Percentiles rank a stretch among this genome's conserved stretches.
Conservation (phyloP, 495 filamentous ascomycete species). For the Penicillium daleae region DNA sequence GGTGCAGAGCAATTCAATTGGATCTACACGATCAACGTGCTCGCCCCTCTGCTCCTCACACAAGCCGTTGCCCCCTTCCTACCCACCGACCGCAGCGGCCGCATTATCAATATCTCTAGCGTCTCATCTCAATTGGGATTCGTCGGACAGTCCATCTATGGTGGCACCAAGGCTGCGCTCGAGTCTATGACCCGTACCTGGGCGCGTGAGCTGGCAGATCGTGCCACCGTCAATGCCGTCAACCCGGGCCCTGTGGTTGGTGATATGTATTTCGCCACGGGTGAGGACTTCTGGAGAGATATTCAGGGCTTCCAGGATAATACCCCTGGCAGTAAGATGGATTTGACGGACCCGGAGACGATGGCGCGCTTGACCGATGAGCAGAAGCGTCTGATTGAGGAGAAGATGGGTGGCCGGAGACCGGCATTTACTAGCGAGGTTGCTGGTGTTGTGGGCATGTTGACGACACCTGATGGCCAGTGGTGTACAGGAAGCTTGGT, state of each 20-base stretch:
- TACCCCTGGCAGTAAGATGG: conserved; percentile 63
- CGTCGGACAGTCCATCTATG: conserved; percentile 74
- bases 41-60: conserved; percentile 79
- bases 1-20: conserved; percentile 63
- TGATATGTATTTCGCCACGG: conserved; percentile 68
- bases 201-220: conserved; percentile 77
- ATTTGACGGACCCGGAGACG: conserved; percentile 42
- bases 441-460: conserved; percentile 83
- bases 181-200: conserved; percentile 94
- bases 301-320: conserved; percentile 67
- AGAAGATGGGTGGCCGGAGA: conserved; percentile 66
- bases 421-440: conserved; percentile 75
- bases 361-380: conserved; percentile 60
- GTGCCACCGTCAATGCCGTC: conserved; percentile 80
- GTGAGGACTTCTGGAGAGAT: conserved; percentile 56
- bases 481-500: conserved; percentile 89
- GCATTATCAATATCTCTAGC: conserved; percentile 78
- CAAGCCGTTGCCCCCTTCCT: conserved; percentile 72
- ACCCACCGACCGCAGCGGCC: conserved; percentile 72
- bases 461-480: conserved; percentile 70
- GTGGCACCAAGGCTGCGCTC: conserved; percentile 85
- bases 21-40: conserved; percentile 82
- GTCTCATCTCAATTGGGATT: conserved; percentile 73
- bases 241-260: conserved; percentile 89
- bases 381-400: conserved; percentile 59